Conservation (phyloP, 1,139 yeast genomes). For the Pichia norvegensis region DNA sequence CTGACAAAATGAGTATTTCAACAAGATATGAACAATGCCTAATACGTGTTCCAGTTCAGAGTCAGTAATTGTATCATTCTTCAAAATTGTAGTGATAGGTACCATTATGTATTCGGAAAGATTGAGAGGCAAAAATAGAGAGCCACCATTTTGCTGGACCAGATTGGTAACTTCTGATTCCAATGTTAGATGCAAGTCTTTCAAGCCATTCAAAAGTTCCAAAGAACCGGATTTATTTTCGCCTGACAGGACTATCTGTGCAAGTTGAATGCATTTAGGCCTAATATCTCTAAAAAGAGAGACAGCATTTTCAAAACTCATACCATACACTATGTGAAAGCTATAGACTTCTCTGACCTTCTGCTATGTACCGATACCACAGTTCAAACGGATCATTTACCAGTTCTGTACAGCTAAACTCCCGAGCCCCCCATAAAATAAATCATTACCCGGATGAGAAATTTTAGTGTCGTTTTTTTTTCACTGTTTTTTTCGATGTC, state of each 20-base stretch:
- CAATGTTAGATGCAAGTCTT: conserved; percentile 26
- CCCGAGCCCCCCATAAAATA: neutral
- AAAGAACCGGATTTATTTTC: conserved; percentile 23
- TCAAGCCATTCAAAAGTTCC: conserved; percentile 29
- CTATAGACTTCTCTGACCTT: no score
- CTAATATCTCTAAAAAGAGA: conserved; percentile 22
- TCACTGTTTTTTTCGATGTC: neutral
- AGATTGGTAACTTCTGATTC: conserved; percentile 4
- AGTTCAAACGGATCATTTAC: no score
- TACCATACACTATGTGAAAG: neutral
- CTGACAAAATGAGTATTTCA: conserved; percentile 41
- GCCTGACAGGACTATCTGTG: conserved; percentile 37
- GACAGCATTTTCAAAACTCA: conserved; percentile 3
- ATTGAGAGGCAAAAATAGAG: conserved; percentile 28
- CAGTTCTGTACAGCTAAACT: no score
- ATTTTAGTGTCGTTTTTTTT: no score
- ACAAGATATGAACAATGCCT: conserved; percentile 34
- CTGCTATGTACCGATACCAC: no score
- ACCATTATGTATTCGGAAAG: conserved; percentile 58
- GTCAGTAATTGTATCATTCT: conserved; percentile 35
- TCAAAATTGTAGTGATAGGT: conserved; percentile 48
- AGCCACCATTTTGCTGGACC: conserved; percentile 4
- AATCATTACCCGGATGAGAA: neutral
- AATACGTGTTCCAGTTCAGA: conserved; percentile 38
- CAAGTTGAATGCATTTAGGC: conserved; percentile 36